Evolutionary conservation across 2,329 filamentous ascomycete species (phyloP).

Genomic region (Ceratocystis eucalypticola): DNA sequence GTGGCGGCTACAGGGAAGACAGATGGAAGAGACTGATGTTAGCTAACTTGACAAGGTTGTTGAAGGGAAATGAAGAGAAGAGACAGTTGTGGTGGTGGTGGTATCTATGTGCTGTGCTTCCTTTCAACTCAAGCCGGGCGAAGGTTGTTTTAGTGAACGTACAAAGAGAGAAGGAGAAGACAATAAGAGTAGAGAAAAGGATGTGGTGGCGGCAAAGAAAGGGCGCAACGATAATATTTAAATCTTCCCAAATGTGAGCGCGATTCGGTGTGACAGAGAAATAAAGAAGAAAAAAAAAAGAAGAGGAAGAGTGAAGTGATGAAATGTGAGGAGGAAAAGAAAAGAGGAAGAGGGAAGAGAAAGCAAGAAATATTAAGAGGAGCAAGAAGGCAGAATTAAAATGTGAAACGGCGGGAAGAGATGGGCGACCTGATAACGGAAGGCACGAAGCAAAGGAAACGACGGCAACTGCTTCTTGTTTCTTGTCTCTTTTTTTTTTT

Average conservation of each 20-base stretch:
- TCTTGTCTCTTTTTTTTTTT: background rate
- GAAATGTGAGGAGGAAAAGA: background rate
- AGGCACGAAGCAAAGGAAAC: conserved; percentile 8
- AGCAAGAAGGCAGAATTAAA: conserved; percentile 13
- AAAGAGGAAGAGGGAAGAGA: background rate
- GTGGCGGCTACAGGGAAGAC: conserved; percentile 2
- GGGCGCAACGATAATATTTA: background rate
- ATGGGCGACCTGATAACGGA: conserved; percentile 12
- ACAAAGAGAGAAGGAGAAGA: background rate
- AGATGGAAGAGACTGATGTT: background rate
- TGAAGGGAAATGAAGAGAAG: no score
- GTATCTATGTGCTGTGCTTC: no score
- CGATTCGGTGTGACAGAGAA: background rate
- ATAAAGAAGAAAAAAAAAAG: background rate
- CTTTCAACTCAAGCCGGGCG: no score
- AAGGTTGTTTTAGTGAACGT: no score
- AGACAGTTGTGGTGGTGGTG: no score
- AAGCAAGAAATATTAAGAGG: background rate
- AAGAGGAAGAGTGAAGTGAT: background rate
- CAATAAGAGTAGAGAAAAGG: background rate
- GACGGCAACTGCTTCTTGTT: conserved; percentile 6
- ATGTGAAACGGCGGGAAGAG: conserved; percentile 10
- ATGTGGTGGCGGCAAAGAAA: background rate
- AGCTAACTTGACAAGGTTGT: background rate
- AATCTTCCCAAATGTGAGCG: background rate